A percentile compares a stretch with the other conserved stretches of the same genome.
phyloP scores from a whole-genome alignment of 192 early-diverging fungal species.

The Ambispora gerdemannii region DNA sequence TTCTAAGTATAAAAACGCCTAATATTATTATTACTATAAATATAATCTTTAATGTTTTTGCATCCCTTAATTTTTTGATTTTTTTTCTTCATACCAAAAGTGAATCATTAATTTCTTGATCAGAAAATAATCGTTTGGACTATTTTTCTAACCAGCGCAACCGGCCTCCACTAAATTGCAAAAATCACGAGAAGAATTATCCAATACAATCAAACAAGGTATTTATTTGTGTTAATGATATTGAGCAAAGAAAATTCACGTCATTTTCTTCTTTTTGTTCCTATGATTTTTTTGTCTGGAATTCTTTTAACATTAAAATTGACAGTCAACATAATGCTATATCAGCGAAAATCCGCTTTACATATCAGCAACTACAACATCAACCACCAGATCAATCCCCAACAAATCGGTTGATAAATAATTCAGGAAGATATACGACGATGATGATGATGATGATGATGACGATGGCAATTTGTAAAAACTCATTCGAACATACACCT shows the following conservation, averaged over 20 bases:
- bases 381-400: background rate
- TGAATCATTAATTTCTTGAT: background rate
- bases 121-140: background rate
- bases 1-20: too few species aligned
- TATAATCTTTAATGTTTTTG: background rate
- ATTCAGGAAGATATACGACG: too few species aligned
- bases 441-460: too few species aligned
- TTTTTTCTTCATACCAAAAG: background rate
- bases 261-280: background rate
- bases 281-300: background rate
- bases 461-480: too few species aligned
- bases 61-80: background rate
- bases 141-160: background rate
- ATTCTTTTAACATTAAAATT: background rate
- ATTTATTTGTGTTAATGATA: background rate
- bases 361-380: background rate
- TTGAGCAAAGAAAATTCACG: background rate
- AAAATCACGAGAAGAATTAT: background rate
- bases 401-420: too few species aligned
- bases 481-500: too few species aligned
- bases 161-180: background rate
- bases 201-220: background rate
- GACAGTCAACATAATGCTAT: background rate
- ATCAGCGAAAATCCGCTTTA: background rate
- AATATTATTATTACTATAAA: too few species aligned